These are phyloP conservation scores for Sphagnum magellanicum DNA, from an alignment of 228 moss, liverwort and hornwort species.

Conservation along the genomic window DNA sequence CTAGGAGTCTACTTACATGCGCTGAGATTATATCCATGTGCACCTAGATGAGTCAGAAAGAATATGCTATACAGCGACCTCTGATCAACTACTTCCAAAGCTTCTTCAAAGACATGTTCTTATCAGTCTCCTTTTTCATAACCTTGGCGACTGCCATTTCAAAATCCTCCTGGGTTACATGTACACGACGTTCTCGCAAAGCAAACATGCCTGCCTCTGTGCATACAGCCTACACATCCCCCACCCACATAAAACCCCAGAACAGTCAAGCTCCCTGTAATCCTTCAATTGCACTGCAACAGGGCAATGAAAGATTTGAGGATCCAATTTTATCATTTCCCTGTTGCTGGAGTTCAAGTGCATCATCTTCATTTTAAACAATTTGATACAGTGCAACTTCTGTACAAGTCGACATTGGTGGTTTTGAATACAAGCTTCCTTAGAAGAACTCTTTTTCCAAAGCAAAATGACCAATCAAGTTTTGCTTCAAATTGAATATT, in stretches of 20 bases:
- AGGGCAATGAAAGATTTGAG: neutral
- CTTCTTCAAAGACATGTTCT: conserved; percentile 58
- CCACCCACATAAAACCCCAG: neutral
- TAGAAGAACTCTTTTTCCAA: no score
- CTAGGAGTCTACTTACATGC: no score
- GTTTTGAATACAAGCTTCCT: no score
- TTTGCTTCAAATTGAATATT: no score
- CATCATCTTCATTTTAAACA: neutral
- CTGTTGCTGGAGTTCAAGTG: neutral
- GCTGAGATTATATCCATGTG: no score
- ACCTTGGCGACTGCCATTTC: conserved; percentile 61
- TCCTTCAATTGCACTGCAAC: no score
- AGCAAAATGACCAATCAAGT: no score
- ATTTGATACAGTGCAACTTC: no score
- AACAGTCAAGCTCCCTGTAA: no score
- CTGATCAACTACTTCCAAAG: conserved; percentile 33
- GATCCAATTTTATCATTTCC: neutral
- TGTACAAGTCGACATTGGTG: no score
- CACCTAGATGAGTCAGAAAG: no score
- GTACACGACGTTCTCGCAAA: conserved; percentile 41
- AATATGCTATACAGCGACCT: neutral
- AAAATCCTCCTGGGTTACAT: conserved; percentile 54
- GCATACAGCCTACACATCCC: conserved; percentile 32
- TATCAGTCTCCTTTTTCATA: conserved; percentile 60
- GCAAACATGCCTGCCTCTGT: conserved; percentile 63